These are phyloP conservation scores for Pichia deserticola DNA, from an alignment of 805 yeast species.

Conservation along the genomic window DNA sequence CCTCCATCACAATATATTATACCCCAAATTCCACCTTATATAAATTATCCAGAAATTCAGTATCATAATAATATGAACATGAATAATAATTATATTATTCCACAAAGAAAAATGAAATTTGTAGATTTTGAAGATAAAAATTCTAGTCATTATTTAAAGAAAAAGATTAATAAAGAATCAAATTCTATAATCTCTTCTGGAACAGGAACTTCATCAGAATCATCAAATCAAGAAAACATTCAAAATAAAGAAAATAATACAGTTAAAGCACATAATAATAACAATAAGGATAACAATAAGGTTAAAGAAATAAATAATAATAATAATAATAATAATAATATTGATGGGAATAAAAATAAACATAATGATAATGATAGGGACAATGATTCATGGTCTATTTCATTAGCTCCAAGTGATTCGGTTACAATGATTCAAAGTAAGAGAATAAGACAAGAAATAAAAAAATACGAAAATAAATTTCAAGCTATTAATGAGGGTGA, in stretches of 20 bases:
- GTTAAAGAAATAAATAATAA: neutral
- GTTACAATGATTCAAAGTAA: slow-evolving; percentile 10
- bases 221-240: neutral
- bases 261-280: neutral
- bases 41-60: neutral
- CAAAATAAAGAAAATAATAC: neutral
- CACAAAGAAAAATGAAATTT: neutral
- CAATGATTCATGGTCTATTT: slow-evolving; percentile 4
- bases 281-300: neutral
- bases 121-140: slow-evolving; percentile 6
- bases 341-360: neutral
- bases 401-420: slow-evolving; percentile 14
- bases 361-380: neutral
- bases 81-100: neutral
- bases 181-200: neutral
- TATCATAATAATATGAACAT: slow-evolving; percentile 1
- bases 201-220: neutral
- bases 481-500: neutral
- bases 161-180: neutral
- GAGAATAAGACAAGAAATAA: neutral
- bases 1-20: slow-evolving; percentile 1
- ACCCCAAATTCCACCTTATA: neutral
- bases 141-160: slow-evolving; percentile 1
- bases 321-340: neutral
- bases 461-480: neutral